These are phyloP conservation scores for Golubevia sp. DNA, from an alignment of 1,284 basidiomycete species.

Conservation along the genomic window DNA sequence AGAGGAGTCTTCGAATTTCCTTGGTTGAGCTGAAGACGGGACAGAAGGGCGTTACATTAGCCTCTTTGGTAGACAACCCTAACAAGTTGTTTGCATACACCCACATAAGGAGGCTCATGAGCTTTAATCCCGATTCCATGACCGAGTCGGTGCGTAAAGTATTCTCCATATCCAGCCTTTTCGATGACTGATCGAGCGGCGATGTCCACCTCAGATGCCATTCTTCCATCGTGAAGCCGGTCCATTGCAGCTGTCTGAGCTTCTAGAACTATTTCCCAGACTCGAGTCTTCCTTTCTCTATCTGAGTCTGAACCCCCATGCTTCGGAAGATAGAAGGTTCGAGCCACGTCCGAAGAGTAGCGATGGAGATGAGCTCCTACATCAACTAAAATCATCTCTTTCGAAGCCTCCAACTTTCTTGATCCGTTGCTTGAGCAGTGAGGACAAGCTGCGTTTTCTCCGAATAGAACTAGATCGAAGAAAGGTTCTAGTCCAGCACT, in stretches of 20 bases:
- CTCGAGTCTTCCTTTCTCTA: neutral
- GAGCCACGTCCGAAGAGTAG: conserved; percentile 6
- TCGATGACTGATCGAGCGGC: conserved; percentile 5
- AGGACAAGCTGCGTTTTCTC: conserved; percentile 2
- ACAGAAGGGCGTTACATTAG: no score
- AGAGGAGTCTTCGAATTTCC: conserved; percentile 5
- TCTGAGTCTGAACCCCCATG: neutral
- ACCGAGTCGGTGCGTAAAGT: conserved; percentile 7
- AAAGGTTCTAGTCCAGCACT: neutral
- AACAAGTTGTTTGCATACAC: neutral
- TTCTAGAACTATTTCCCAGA: conserved; percentile 7
- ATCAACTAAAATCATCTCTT: conserved; percentile 8
- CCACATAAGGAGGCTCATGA: conserved; percentile 5
- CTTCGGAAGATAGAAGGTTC: conserved; percentile 7
- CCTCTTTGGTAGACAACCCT: no score
- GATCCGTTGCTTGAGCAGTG: neutral
- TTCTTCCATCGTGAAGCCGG: neutral
- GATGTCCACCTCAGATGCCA: neutral
- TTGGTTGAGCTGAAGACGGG: neutral
- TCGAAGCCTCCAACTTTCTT: neutral
- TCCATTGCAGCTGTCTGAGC: conserved; percentile 5
- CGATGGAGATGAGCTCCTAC: conserved; percentile 2
- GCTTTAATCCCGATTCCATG: conserved; percentile 6
- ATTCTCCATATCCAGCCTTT: conserved; percentile 8
- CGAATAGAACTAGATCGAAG: conserved; percentile 3